Conservation (phyloP, 2,329 filamentous ascomycete genomes). For the Trichoderma guizhouense region DNA sequence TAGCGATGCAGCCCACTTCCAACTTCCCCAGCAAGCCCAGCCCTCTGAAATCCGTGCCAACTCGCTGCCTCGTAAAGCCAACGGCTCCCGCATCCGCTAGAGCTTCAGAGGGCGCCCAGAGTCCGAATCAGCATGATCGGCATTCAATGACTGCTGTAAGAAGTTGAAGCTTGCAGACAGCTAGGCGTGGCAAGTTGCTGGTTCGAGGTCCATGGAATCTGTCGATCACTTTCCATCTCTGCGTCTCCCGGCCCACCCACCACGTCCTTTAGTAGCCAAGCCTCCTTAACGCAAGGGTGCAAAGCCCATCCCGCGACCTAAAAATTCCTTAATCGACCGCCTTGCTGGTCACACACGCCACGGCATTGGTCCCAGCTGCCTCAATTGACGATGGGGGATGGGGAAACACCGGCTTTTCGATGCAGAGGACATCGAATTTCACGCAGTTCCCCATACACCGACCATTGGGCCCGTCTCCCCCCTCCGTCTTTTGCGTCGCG, state of each 20-base stretch:
- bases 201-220: neutral
- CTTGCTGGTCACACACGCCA: constrained; percentile 1
- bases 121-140: constrained; percentile 2
- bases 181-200: neutral
- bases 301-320: constrained; percentile 19
- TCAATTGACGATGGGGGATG: neutral
- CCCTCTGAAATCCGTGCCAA: neutral
- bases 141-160: neutral
- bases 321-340: constrained; percentile 16
- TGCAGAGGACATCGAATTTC: constrained; percentile 12
- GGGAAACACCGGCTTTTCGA: constrained; percentile 16
- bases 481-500: neutral
- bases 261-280: constrained; percentile 11
- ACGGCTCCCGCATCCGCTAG: neutral
- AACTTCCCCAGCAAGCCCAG: neutral
- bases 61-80: neutral
- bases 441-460: constrained; percentile 11
- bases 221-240: constrained; percentile 15
- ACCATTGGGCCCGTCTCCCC: neutral
- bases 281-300: constrained; percentile 14
- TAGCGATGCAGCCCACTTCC: neutral
- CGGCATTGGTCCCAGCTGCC: constrained; percentile 9
- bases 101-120: neutral
- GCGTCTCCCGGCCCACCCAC: constrained; percentile 11
- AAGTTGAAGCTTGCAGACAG: neutral